These are phyloP conservation scores for Maudiozyma turicensis DNA, from an alignment of 805 yeast species.

Conservation along the genomic window DNA sequence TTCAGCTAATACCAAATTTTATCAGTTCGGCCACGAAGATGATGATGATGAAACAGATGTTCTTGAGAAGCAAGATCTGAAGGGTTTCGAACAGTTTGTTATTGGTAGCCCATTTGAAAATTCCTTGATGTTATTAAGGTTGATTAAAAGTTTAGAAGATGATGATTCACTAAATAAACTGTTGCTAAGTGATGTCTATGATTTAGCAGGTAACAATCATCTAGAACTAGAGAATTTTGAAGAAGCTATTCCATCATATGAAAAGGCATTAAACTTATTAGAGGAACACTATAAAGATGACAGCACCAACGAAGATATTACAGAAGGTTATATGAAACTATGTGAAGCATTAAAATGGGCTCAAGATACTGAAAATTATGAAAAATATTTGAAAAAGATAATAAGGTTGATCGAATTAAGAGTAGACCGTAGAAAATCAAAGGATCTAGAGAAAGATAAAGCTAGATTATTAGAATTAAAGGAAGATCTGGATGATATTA, in stretches of 20 bases:
- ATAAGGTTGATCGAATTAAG: constrained; percentile 38
- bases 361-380: constrained; percentile 4
- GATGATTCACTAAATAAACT: constrained; percentile 32
- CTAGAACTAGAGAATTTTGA: constrained; percentile 80
- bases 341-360: constrained; percentile 19
- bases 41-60: constrained; percentile 7
- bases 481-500: constrained; percentile 45
- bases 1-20: constrained; percentile 10
- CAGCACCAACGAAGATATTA: constrained; percentile 2
- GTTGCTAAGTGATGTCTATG: constrained; percentile 51
- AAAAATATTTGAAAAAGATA: constrained; percentile 32
- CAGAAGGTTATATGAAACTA: constrained; percentile 10
- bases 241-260: constrained; percentile 67
- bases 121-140: constrained; percentile 59
- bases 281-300: constrained; percentile 28
- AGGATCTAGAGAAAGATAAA: constrained; percentile 29
- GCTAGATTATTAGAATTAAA: constrained; percentile 47
- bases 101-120: constrained; percentile 45
- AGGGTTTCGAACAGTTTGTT: constrained; percentile 7
- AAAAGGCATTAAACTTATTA: constrained; percentile 31
- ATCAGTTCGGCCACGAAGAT: constrained; percentile 19
- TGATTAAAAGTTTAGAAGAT: constrained; percentile 20
- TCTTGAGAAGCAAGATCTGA: background rate
- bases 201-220: constrained; percentile 80
- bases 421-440: constrained; percentile 21